These are phyloP conservation scores for Blastocystis sp. DNA, from an alignment of 352 stramenopile species.

Conservation along the genomic window DNA sequence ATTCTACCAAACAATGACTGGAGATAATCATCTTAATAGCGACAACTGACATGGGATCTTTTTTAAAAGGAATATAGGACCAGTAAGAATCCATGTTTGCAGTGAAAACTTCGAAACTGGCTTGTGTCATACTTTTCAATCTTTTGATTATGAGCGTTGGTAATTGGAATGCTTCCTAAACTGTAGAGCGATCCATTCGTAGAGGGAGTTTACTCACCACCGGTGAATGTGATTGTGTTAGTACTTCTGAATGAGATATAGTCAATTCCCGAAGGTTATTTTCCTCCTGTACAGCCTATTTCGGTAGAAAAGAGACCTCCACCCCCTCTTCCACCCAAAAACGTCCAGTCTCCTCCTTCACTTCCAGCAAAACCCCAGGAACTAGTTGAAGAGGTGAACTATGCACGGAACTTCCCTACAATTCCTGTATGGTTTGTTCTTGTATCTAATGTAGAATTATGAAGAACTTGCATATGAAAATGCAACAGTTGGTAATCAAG, in stretches of 20 bases:
- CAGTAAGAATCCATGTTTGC: too few relatives aligned
- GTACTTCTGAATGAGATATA: not conserved
- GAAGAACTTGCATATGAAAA: not conserved
- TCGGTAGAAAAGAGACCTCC: not conserved
- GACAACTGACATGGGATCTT: not conserved
- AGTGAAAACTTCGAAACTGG: too few relatives aligned
- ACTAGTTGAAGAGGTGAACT: not conserved
- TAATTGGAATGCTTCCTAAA: too few relatives aligned
- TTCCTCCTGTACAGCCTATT: not conserved
- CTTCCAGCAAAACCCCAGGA: conserved; percentile 16
- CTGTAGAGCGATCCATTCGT: too few relatives aligned
- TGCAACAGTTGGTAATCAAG: not conserved
- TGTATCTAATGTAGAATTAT: not conserved
- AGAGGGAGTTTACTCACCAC: not conserved
- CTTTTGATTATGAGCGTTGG: too few relatives aligned
- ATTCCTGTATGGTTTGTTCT: not conserved
- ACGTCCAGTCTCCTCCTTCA: not conserved
- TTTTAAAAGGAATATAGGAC: not conserved
- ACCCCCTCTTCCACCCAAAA: conserved; percentile 20
- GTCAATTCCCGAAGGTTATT: not conserved
- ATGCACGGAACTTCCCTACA: not conserved
- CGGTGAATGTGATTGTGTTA: not conserved
- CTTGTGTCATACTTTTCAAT: too few relatives aligned
- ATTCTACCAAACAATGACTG: too few relatives aligned
- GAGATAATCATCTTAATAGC: too few relatives aligned